phyloP scores from a whole-genome alignment of 768 basidiomycete species.

The Epithele typhae region DNA sequence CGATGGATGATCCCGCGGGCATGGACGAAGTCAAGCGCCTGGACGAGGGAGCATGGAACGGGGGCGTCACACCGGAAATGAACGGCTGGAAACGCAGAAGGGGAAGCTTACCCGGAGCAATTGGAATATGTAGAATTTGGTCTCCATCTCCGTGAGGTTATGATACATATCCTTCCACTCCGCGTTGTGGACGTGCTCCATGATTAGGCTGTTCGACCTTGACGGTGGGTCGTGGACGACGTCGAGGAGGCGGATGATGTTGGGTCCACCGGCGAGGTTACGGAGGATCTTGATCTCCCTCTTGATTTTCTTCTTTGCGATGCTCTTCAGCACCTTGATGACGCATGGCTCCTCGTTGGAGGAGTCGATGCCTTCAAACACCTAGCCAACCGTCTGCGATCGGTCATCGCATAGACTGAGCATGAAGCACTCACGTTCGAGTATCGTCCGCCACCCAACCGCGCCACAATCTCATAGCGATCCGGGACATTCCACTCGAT shows the following conservation, averaged over 20 bases:
- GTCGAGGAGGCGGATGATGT: constrained; percentile 88
- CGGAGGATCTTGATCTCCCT: constrained; percentile 97
- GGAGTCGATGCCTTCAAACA: constrained; percentile 90
- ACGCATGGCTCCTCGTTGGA: constrained; percentile 91
- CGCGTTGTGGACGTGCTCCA: constrained; percentile 95
- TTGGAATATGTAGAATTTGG: constrained; percentile 94
- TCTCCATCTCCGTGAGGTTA: constrained; percentile 91
- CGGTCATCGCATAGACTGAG: too few relatives aligned
- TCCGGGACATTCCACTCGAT: constrained; percentile 96
- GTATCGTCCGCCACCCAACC: constrained; percentile 92
- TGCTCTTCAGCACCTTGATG: constrained; percentile 97
- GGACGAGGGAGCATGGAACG: background rate
- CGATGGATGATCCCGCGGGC: constrained; percentile 98
- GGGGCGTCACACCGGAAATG: too few relatives aligned
- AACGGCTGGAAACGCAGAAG: background rate
- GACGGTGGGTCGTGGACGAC: constrained; percentile 93
- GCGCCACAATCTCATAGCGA: constrained; percentile 94
- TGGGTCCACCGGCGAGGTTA: constrained; percentile 93
- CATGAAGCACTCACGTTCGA: constrained; percentile 60
- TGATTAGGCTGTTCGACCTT: constrained; percentile 93
- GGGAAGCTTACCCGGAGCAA: constrained; percentile 66
- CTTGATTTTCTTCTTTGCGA: constrained; percentile 99
- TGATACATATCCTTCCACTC: constrained; percentile 96
- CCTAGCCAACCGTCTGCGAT: constrained; percentile 36
- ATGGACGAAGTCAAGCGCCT: constrained; percentile 95